Conservation (phyloP, 305 asterid species). For the Stenogyne calaminthoides region DNA sequence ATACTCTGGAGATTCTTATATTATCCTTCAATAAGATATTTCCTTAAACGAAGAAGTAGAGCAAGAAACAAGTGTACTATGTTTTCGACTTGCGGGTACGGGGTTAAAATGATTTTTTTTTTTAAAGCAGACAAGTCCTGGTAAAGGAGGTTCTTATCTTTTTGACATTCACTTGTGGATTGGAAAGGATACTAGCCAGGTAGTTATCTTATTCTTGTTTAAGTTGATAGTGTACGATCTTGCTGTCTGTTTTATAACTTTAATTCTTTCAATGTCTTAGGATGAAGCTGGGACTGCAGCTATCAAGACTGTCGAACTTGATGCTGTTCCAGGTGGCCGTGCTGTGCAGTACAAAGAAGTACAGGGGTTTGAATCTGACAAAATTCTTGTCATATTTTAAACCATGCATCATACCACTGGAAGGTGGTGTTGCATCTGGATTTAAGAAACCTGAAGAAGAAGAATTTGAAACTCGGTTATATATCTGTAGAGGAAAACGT, state of each 20-base stretch:
- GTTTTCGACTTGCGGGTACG: slow-evolving; percentile 3
- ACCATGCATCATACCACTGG: slow-evolving; percentile 90
- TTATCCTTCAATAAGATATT: slow-evolving; percentile 34
- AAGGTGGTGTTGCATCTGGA: slow-evolving; percentile 96
- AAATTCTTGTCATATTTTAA: slow-evolving; percentile 88
- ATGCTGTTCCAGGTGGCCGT: slow-evolving; percentile 94
- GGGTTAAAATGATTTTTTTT: background rate
- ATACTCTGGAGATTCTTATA: slow-evolving; percentile 77
- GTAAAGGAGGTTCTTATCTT: slow-evolving; percentile 89
- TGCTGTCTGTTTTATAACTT: slow-evolving; percentile 24
- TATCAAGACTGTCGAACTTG: slow-evolving; percentile 91
- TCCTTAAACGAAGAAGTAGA: background rate
- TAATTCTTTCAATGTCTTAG: slow-evolving; percentile 39
- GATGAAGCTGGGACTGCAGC: slow-evolving; percentile 98
- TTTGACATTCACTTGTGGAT: slow-evolving; percentile 97
- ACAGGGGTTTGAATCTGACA: slow-evolving; percentile 90
- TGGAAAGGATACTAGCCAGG: slow-evolving; percentile 99
- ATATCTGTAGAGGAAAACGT: slow-evolving; percentile 84
- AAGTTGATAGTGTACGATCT: slow-evolving; percentile 17
- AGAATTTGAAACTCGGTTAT: slow-evolving; percentile 82
- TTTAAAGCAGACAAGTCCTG: slow-evolving; percentile 64
- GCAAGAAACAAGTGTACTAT: background rate
- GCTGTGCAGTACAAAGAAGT: slow-evolving; percentile 93
- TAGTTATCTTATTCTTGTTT: slow-evolving; percentile 31
- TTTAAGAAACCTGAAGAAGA: slow-evolving; percentile 83